Evolutionary conservation across 306 rosid genomes (phyloP).

Genomic region (Arachis hypogaea): DNA sequence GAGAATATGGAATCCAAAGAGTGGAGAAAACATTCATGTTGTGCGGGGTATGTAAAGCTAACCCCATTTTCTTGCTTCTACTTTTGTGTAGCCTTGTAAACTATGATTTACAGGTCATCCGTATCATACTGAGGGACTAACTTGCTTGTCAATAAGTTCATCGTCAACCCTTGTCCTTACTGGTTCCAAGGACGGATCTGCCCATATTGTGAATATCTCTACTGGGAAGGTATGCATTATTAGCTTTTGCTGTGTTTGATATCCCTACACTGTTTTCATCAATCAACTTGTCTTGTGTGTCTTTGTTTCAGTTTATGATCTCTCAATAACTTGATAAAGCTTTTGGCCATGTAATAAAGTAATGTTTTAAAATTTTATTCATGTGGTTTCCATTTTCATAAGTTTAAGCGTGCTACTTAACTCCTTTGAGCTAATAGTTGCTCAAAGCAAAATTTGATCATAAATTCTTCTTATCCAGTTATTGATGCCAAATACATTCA

Average conservation of each 20-base stretch:
- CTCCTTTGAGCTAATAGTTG: conserved; percentile 4
- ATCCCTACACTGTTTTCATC: conserved; percentile 29
- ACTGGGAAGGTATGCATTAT: conserved; percentile 67
- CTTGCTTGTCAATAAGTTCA: conserved; percentile 78
- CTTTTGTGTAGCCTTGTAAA: conserved; percentile 16
- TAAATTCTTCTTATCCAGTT: conserved; percentile 14
- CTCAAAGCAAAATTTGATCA: conserved; percentile 14
- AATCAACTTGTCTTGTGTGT: conserved; percentile 19
- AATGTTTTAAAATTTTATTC: conserved; percentile 18
- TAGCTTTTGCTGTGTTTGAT: conserved; percentile 30
- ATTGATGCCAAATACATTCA: conserved; percentile 32
- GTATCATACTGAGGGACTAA: conserved; percentile 75
- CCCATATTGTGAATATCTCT: conserved; percentile 70
- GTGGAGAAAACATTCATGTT: conserved; percentile 76
- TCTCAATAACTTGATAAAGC: conserved; percentile 28
- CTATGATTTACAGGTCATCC: conserved; percentile 71
- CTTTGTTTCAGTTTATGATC: conserved; percentile 22
- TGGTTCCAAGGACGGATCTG: conserved; percentile 86
- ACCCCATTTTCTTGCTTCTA: not conserved
- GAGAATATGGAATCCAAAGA: conserved; percentile 92
- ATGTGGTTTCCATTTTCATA: conserved; percentile 5
- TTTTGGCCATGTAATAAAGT: conserved; percentile 24
- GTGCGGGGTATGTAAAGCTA: conserved; percentile 61
- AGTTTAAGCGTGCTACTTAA: conserved; percentile 2
- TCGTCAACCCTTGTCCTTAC: conserved; percentile 74